These are phyloP conservation scores for Bacidia gigantensis DNA, from an alignment of 495 filamentous ascomycete species.

Conservation along the genomic window DNA sequence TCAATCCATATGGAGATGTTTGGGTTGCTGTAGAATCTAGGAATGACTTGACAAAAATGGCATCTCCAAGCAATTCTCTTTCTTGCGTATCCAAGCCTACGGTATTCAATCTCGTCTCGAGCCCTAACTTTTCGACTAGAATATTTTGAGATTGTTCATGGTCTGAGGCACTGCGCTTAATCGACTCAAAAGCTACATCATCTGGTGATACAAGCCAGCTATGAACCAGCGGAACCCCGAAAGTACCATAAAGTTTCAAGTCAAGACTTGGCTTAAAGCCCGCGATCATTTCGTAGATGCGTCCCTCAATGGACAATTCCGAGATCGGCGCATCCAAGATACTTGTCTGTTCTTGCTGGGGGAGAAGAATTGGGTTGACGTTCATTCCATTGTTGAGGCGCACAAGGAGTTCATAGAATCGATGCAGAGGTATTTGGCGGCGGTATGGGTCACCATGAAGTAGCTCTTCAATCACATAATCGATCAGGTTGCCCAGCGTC, in stretches of 20 bases:
- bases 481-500: conserved; percentile 67
- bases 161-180: conserved; percentile 56
- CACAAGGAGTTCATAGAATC: conserved; percentile 74
- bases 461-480: conserved; percentile 39
- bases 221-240: conserved; percentile 79
- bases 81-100: conserved; percentile 45
- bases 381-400: conserved; percentile 96
- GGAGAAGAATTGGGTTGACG: conserved; percentile 77
- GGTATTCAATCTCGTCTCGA: conserved; percentile 61
- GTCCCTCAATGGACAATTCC: conserved; percentile 23
- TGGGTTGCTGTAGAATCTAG: conserved; percentile 69
- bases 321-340: conserved; percentile 28
- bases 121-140: conserved; percentile 72
- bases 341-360: conserved; percentile 31
- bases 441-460: conserved; percentile 20
- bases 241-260: conserved; percentile 75
- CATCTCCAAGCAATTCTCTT: conserved; percentile 60
- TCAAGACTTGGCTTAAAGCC: conserved; percentile 72
- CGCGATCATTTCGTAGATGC: conserved; percentile 34
- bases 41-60: conserved; percentile 68
- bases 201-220: conserved; percentile 69
- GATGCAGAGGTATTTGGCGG: not conserved
- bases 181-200: conserved; percentile 48
- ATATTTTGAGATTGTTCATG: conserved; percentile 87
- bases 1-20: conserved; percentile 67